Base-by-base conservation (phyloP, 768 basidiomycete genomes). In the Cystoderma amianthinum region DNA sequence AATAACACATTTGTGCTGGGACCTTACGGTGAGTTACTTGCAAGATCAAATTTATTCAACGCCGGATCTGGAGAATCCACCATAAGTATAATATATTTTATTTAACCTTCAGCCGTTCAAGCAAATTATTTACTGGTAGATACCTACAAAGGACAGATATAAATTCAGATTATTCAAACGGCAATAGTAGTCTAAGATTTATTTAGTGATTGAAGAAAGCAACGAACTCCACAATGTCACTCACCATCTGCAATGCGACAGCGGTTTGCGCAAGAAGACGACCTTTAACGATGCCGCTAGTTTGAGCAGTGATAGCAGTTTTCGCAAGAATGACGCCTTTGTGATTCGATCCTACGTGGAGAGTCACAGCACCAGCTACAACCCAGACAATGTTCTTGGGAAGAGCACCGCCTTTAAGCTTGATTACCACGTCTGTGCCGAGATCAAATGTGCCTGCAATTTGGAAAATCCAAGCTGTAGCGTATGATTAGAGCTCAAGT, bases 391-490 rank as follows among this genome's bases (percentile, higher is more conserved):
- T 44, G 39, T 55, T 51, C 22, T 33, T 23, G 9, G 54, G 47
- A 17, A 49, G 41, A 22, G 49, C 48, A 32, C 53, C 53, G 9
- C 54, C 52, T 12, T 41, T 12, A 23, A 55, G 52, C 13, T 39
- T 50, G 18, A 51, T 36, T 20, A 36, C 42, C 23, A 24, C 39
- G 22, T 38, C 40, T 2, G 21, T 32, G 4, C 44, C 41, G 5
- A 46, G 15, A 5, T 30, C 30, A 35, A 53, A 41, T 7, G 46
- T 46, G n/a, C 49, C 47, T 4, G 45, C 28, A 21, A 52, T 39
- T 38, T 54, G 53, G 48, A 54, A 54, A 22, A 53, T 49, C 49
- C 49, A 53, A 13, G 47, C 53, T 52, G 22, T 22, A 32, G 33
- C 38, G 20, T 22, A 40, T 12, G 12, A 17, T 10, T 42, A 12